phyloP scores from a whole-genome alignment of 345 rosid species.

The Ailanthus altissimus region DNA sequence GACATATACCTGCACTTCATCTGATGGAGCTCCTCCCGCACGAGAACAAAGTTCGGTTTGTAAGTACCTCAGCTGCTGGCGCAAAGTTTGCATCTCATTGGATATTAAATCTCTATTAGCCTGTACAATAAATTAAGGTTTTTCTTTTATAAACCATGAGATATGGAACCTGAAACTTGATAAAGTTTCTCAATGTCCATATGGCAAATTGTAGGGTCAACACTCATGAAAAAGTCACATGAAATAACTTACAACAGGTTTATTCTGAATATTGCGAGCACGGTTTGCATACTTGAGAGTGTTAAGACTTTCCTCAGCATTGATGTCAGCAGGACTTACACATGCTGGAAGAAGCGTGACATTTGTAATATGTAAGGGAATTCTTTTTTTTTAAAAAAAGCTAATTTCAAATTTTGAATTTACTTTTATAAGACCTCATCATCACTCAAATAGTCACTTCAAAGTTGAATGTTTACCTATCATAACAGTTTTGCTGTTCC shows the following conservation, averaged over 20 bases:
- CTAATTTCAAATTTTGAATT: background rate
- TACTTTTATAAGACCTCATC: background rate
- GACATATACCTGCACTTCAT: conserved; percentile 55
- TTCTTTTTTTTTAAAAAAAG: too few species aligned
- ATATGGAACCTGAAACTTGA: background rate
- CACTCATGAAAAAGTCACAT: background rate
- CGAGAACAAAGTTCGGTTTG: conserved; percentile 71
- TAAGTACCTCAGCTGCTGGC: conserved; percentile 61
- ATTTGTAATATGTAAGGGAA: conserved; percentile 16
- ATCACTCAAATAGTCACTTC: background rate
- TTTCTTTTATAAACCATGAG: conserved; percentile 2
- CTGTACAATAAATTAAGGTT: conserved; percentile 34
- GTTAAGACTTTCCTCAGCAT: conserved; percentile 80
- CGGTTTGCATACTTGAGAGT: conserved; percentile 85
- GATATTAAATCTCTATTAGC: conserved; percentile 71
- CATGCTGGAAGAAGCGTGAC: conserved; percentile 52
- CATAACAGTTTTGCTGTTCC: conserved; percentile 84
- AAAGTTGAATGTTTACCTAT: conserved; percentile 50
- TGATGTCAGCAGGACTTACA: conserved; percentile 81
- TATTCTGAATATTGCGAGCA: conserved; percentile 83
- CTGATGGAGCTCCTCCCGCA: conserved; percentile 47
- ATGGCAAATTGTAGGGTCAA: background rate
- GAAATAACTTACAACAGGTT: conserved; percentile 67
- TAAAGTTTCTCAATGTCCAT: background rate
- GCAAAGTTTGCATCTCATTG: conserved; percentile 73